Evolutionary conservation across 306 rosid genomes (phyloP).

Genomic region (Sindora glabra): DNA sequence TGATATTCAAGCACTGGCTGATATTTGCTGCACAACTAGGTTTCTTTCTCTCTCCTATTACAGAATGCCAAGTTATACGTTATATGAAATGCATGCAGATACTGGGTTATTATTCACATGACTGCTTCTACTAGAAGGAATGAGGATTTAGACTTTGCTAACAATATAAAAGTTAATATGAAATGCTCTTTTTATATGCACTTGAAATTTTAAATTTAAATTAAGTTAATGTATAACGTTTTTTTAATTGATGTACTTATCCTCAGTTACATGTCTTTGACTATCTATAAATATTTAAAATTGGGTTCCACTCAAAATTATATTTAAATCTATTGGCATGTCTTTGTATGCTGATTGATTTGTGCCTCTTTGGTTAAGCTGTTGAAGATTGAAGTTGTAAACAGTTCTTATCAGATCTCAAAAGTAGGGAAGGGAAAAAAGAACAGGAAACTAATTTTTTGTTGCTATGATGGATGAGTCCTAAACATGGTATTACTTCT

Average conservation of each 20-base stretch:
- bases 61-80: constrained; percentile 21
- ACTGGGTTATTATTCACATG: neutral
- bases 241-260: no score
- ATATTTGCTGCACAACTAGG: constrained; percentile 75
- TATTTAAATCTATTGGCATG: no score
- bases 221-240: no score
- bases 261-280: no score
- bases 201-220: no score
- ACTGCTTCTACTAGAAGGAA: neutral
- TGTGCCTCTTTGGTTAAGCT: no score
- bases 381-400: no score
- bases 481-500: neutral
- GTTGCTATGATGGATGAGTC: neutral
- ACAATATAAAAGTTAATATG: neutral
- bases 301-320: no score
- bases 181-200: no score
- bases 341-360: no score
- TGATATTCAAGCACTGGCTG: constrained; percentile 52
- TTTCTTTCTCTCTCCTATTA: constrained; percentile 17
- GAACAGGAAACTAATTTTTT: neutral
- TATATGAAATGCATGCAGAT: constrained; percentile 12
- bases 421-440: neutral
- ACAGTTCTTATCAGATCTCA: neutral
- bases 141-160: neutral
- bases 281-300: no score